Evolutionary conservation across 1,139 yeast species (phyloP), one percentile per base, ranked within the genome.

Genomic region (Dujonia santamariae): DNA sequence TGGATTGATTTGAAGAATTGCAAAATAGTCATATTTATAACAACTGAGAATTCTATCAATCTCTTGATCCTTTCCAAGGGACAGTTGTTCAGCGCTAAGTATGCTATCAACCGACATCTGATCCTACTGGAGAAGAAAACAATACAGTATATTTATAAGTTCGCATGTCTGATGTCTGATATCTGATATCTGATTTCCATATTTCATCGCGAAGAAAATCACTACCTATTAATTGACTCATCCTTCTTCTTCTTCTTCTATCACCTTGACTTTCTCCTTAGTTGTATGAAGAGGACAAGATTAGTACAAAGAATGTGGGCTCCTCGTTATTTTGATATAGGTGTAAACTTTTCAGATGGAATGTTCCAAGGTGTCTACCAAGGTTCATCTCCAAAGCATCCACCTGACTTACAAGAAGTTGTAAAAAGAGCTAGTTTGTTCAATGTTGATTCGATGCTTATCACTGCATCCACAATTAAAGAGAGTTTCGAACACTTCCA

Each of bases 361-460:
- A 92, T 90, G 90, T 94, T 86, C 56, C 73, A 70, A 33, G 98
- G 98, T 2, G 46, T 58, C 15, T 92, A 92, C 54, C 76, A 85
- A 45, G 90, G 85, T 12, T 75, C 79, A 19, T 59, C 64, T 28
- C 46, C 54, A 5, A 68, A 73, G 37, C 98, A 92, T 54, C 74
- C 73, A 1, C 58, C 73, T 6, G 98, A 92, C 55, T 57, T 86
- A 7, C 65, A 63, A 12, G 63, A 68, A 13, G 86, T 92, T 4
- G 62, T 92, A 7, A 54, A 67, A 8, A 68, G 96, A 30, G 95
- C 97, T 0, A 66, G 65, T 34, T 57, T 69, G 11, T 73, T 78
- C 45, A 73, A 83, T 39, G 96, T 90, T 7, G 62, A 68, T 12
- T 72, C 74, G 45, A 77, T 87, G 71, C 68, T 92, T 32, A 71